These are phyloP conservation scores for Arthrocladium fulminans DNA, from an alignment of 2,329 filamentous ascomycete species.

Conservation along the genomic window DNA sequence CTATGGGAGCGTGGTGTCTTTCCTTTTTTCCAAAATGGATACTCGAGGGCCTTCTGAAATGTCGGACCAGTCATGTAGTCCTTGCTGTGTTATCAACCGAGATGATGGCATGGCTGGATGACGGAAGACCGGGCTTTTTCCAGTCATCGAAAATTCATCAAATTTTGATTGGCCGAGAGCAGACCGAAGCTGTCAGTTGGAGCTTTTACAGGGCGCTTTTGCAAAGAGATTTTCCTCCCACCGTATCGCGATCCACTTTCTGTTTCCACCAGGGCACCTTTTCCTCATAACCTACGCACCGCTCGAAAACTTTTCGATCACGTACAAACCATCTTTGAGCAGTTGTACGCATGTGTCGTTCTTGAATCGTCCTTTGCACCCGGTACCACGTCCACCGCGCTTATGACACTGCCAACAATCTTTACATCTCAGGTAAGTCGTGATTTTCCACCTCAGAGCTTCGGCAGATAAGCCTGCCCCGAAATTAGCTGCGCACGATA, in stretches of 20 bases:
- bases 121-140: too few relatives aligned
- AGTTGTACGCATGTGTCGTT: neutral
- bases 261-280: neutral
- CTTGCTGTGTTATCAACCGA: too few relatives aligned
- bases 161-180: neutral
- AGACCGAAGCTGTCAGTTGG: neutral
- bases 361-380: neutral
- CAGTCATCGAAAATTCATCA: neutral
- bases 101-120: too few relatives aligned
- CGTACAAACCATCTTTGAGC: neutral
- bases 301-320: conserved; percentile 4
- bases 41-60: too few relatives aligned
- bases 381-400: conserved; percentile 4
- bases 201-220: neutral
- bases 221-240: neutral
- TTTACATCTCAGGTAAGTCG: conserved; percentile 13
- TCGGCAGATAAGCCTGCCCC: conserved; percentile 2
- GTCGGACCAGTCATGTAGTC: too few relatives aligned
- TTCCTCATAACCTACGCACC: neutral
- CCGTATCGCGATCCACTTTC: neutral
- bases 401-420: conserved; percentile 8
- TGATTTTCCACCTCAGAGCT: neutral
- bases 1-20: neutral
- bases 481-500: neutral
- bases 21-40: too few relatives aligned